Evolutionary conservation across 2,329 filamentous ascomycete species (phyloP).

Genomic region (Diplocarpon mali): DNA sequence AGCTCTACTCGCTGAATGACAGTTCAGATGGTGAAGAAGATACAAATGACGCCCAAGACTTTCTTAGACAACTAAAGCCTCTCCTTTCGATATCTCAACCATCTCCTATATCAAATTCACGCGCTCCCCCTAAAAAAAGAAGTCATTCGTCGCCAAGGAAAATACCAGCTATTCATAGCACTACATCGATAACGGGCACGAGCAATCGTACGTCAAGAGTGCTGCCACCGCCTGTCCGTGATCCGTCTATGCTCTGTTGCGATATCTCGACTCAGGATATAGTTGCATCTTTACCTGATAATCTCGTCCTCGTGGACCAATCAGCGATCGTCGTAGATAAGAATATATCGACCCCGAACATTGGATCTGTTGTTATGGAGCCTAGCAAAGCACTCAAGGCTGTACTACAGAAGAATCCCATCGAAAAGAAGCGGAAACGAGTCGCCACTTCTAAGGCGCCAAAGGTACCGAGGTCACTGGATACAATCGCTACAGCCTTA

Average conservation of each 20-base stretch:
- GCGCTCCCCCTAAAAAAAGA: conserved; percentile 2
- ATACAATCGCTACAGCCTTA: too few relatives aligned
- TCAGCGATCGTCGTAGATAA: conserved; percentile 4
- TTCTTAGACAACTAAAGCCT: conserved; percentile 7
- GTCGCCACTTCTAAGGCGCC: background rate
- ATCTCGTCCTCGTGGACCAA: background rate
- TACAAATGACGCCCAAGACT: conserved; percentile 12
- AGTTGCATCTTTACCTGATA: background rate
- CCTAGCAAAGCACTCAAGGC: conserved; percentile 21
- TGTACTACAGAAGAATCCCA: conserved; percentile 11
- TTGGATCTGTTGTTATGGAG: conserved; percentile 17
- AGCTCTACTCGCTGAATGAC: conserved; percentile 21
- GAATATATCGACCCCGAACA: conserved; percentile 20
- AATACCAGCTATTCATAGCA: conserved; percentile 15
- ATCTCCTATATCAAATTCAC: conserved; percentile 30
- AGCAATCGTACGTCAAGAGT: conserved; percentile 9
- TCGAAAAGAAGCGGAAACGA: conserved; percentile 10
- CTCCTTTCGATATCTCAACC: conserved; percentile 19
- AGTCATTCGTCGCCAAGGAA: conserved; percentile 10
- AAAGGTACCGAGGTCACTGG: too few relatives aligned
- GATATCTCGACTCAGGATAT: conserved; percentile 12
- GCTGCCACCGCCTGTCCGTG: conserved; percentile 8
- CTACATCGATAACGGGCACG: conserved; percentile 16
- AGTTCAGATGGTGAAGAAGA: conserved; percentile 21
- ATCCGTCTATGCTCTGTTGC: conserved; percentile 15